phyloP scores from a whole-genome alignment of 1,284 basidiomycete species.

The Veloboletus limbatus region DNA sequence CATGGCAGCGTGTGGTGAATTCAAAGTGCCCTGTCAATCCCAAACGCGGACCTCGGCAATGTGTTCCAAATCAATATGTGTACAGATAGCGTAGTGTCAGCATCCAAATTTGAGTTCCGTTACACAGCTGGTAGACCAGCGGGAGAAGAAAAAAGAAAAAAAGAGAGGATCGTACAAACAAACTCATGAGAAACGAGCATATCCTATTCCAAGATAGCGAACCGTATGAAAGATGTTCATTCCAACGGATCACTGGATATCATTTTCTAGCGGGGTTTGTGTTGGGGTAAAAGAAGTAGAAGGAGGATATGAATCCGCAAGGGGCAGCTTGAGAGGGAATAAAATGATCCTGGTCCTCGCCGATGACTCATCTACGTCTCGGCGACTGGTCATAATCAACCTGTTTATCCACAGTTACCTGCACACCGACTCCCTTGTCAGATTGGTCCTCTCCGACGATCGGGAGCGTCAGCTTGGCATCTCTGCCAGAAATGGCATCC shows the following conservation, averaged over 20 bases:
- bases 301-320: not conserved
- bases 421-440: constrained; percentile 42
- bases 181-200: not conserved
- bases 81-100: too few relatives aligned
- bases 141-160: too few relatives aligned
- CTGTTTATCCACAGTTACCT: constrained; percentile 55
- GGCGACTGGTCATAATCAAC: constrained; percentile 45
- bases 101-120: too few relatives aligned
- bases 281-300: not conserved
- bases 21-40: too few relatives aligned
- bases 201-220: constrained; percentile 11
- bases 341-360: not conserved
- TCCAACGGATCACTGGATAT: not conserved
- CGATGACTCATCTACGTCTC: constrained; percentile 16
- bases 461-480: constrained; percentile 44
- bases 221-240: not conserved
- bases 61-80: too few relatives aligned
- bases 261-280: constrained; percentile 4
- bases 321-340: not conserved
- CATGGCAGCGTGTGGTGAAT: too few relatives aligned
- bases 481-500: constrained; percentile 31
- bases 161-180: not conserved
- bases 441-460: constrained; percentile 28
- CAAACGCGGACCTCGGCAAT: too few relatives aligned
- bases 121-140: too few relatives aligned